phyloP scores from a whole-genome alignment of 768 basidiomycete genomes.

The Pisolithus orientalis region DNA sequence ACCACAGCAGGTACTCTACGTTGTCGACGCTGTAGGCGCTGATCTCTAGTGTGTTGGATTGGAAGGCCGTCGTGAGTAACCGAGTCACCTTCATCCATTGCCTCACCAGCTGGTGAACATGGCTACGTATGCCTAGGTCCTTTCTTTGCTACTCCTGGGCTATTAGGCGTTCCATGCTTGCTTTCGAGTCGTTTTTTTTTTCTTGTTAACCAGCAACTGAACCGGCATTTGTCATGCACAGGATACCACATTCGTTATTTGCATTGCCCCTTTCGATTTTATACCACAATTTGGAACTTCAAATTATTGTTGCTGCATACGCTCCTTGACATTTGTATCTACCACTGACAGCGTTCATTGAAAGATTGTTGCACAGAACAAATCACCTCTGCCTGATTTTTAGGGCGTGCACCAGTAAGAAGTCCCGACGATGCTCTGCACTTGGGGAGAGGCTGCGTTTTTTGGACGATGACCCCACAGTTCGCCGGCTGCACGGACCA shows the following conservation, averaged over 20 bases:
- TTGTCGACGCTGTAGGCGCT: conserved; percentile 73
- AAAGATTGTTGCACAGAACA: too few relatives aligned
- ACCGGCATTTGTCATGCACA: conserved; percentile 2
- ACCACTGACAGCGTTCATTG: too few relatives aligned
- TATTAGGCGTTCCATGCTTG: conserved; percentile 1
- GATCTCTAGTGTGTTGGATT: conserved; percentile 38
- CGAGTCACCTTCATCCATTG: not conserved
- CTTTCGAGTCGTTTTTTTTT: not conserved
- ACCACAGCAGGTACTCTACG: conserved; percentile 82
- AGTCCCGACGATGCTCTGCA: too few relatives aligned
- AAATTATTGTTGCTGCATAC: not conserved
- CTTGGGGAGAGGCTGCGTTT: too few relatives aligned
- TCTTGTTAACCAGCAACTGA: not conserved
- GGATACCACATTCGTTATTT: conserved; percentile 17
- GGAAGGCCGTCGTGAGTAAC: not conserved
- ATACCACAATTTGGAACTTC: not conserved
- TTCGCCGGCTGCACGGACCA: too few relatives aligned
- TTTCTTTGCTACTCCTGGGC: conserved; percentile 5
- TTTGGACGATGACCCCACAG: too few relatives aligned
- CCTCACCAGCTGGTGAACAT: not conserved
- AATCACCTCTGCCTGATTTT: too few relatives aligned
- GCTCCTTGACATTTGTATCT: not conserved
- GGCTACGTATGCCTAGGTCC: not conserved
- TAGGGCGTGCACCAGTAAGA: too few relatives aligned
- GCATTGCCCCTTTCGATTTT: not conserved